Percentiles rank a stretch among this genome's conserved stretches.
Evolutionary conservation across 257 asterid species (phyloP).

Genomic region (Cynanchum wilfordii): DNA sequence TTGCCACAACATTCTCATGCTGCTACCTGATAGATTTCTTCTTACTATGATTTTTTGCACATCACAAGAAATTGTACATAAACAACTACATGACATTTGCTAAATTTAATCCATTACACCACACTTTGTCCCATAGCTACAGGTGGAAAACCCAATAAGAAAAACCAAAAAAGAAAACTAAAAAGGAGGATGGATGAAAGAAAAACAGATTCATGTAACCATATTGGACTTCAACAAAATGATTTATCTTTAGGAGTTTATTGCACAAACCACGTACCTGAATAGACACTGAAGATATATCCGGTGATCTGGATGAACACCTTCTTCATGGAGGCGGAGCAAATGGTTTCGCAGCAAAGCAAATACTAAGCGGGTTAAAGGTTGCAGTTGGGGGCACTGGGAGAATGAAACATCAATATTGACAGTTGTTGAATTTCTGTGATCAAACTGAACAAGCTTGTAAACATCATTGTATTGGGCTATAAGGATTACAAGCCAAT

Average conservation of each 20-base stretch:
- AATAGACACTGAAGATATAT: conserved; percentile 94
- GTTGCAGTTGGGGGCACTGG: conserved; percentile 91
- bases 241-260: background rate
- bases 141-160: background rate
- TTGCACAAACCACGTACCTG: conserved; percentile 47
- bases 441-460: conserved; percentile 61
- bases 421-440: conserved; percentile 47
- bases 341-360: conserved; percentile 91
- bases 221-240: background rate
- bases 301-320: conserved; percentile 97
- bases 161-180: background rate
- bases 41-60: background rate
- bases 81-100: no score
- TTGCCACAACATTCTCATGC: background rate
- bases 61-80: no score
- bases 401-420: conserved; percentile 78
- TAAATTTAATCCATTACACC: no score
- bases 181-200: background rate
- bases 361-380: conserved; percentile 86
- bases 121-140: no score
- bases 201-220: background rate
- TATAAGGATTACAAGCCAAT: conserved; percentile 94
- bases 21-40: background rate
- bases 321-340: conserved; percentile 98
- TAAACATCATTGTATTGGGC: conserved; percentile 86